Evolutionary conservation across 2,329 filamentous ascomycete genomes (phyloP), one percentile per base, ranked within the genome.

Genomic region (Fusarium torreyae): DNA sequence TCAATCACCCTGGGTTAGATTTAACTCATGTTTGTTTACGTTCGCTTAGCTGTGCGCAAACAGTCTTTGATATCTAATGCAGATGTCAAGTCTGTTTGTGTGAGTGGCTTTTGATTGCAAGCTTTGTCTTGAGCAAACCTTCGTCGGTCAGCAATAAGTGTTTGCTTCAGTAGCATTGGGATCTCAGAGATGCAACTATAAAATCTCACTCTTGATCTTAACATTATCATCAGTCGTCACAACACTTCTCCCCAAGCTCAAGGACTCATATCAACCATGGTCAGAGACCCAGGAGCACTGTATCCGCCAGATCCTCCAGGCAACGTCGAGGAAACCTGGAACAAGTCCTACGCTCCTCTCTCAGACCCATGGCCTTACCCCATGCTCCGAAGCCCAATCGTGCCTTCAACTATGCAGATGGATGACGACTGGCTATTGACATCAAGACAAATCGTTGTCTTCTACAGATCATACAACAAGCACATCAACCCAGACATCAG

Each of bases 391-490:
- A 36, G 54, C 15, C 66, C 66, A 1, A 22, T 69, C n/a, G 2
- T 67, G 15, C 31, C 22, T 13, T 53, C 38, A 6, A 44, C 55
- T 3, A 18, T 7, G 1, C 2, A 11, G 1, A 17, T 33, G 13
- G 55, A 70, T 1, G n/a, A 40, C 2, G 40, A 57, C 7, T 71
- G 68, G 68, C 1, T 63, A 14, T 1, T 24, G 1, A 34, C 50
- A 13, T 15, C 66, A 1, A 10, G 6, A 10, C 4, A 11, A 17
- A 9, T 50, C 1, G 13, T 17, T 3, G 3, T 59, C 24, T 45
- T 59, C 33, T 15, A 6, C 20, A 5, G 17, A 15, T 6, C 11
- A 6, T 36, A 38, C 17, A 15, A 4, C 24, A 33, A 6, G 31
- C 4, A 8, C 31, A 10, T 8, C 17, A 11, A n/a, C 33, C 11